These are phyloP conservation scores for Suillus luteus DNA, from an alignment of 768 basidiomycete species.

Conservation along the genomic window DNA sequence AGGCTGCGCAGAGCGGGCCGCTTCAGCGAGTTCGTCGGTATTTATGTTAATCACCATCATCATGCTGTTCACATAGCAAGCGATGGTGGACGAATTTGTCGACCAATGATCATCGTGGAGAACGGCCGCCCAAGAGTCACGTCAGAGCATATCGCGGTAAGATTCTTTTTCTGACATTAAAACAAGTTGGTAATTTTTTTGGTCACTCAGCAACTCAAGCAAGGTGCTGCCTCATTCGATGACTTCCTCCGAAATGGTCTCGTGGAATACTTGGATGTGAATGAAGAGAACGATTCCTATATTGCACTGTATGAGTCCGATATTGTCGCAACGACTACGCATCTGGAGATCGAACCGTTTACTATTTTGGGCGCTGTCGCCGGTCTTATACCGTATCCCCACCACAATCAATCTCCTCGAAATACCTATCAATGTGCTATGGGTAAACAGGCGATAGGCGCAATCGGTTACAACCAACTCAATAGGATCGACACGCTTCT, in stretches of 20 bases:
- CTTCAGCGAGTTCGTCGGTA: constrained; percentile 93
- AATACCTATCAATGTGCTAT: constrained; percentile 99
- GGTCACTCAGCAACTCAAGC: constrained; percentile 68
- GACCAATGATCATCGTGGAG: constrained; percentile 97
- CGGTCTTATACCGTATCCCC: constrained; percentile 97
- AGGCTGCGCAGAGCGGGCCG: constrained; percentile 89
- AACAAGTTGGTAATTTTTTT: constrained; percentile 12
- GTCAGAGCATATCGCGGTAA: constrained; percentile 76
- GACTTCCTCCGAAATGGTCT: constrained; percentile 91
- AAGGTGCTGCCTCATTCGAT: constrained; percentile 80
- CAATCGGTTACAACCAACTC: constrained; percentile 97
- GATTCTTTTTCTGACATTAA: constrained; percentile 23
- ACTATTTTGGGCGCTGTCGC: constrained; percentile 97
- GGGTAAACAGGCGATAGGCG: constrained; percentile 99
- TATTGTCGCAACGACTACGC: constrained; percentile 81
- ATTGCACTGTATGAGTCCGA: constrained; percentile 93
- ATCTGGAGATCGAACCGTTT: constrained; percentile 98
- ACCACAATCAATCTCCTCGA: constrained; percentile 98
- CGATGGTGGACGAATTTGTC: constrained; percentile 97
- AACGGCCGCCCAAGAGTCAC: constrained; percentile 74
- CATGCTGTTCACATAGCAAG: constrained; percentile 92
- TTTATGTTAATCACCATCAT: constrained; percentile 97
- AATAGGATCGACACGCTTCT: constrained; percentile 96
- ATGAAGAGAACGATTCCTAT: constrained; percentile 97
- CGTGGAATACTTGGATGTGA: constrained; percentile 97